A percentile compares a stretch with the other conserved stretches of the same genome.
phyloP scores from a whole-genome alignment of 1,284 basidiomycete genomes.

The Peniophora sp. region DNA sequence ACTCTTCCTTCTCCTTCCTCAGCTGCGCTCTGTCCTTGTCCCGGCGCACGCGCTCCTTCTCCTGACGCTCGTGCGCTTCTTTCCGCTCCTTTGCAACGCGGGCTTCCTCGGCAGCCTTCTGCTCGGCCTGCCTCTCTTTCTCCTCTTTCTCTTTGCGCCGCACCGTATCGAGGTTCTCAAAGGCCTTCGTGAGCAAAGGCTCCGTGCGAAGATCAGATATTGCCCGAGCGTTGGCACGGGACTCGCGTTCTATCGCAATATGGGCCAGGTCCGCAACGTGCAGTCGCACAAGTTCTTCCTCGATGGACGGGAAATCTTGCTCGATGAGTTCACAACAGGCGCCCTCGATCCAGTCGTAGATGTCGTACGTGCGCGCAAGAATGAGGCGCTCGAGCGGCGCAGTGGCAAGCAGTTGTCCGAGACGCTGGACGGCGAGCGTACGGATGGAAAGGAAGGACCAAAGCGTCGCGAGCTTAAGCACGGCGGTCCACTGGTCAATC shows the following conservation, averaged over 20 bases:
- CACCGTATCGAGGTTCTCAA: not conserved
- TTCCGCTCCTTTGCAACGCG: too few relatives aligned
- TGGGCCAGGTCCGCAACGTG: constrained; percentile 1
- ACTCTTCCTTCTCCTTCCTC: too few relatives aligned
- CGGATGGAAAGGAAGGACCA: constrained; percentile 12
- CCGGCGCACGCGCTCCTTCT: too few relatives aligned
- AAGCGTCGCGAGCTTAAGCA: constrained; percentile 11
- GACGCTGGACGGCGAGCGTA: constrained; percentile 7
- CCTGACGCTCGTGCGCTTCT: too few relatives aligned
- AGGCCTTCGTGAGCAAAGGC: not conserved
- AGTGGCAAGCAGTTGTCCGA: constrained; percentile 4
- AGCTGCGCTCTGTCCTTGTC: too few relatives aligned
- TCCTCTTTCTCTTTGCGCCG: not conserved
- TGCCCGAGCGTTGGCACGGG: not conserved
- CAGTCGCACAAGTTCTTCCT: constrained; percentile 7
- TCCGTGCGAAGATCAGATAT: not conserved
- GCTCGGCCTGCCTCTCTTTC: not conserved
- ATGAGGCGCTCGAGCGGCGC: constrained; percentile 12
- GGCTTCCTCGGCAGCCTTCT: not conserved
- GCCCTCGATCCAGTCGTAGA: constrained; percentile 5
- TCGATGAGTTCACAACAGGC: constrained; percentile 8
- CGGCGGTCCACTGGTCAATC: constrained; percentile 12
- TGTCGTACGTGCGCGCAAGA: constrained; percentile 9
- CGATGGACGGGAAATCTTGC: constrained; percentile 4
- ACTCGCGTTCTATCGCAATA: not conserved